Percentiles rank a stretch among this genome's conserved stretches.
These are phyloP conservation scores for Mycena latifolia DNA, from an alignment of 768 basidiomycete species.

Conservation along the genomic window DNA sequence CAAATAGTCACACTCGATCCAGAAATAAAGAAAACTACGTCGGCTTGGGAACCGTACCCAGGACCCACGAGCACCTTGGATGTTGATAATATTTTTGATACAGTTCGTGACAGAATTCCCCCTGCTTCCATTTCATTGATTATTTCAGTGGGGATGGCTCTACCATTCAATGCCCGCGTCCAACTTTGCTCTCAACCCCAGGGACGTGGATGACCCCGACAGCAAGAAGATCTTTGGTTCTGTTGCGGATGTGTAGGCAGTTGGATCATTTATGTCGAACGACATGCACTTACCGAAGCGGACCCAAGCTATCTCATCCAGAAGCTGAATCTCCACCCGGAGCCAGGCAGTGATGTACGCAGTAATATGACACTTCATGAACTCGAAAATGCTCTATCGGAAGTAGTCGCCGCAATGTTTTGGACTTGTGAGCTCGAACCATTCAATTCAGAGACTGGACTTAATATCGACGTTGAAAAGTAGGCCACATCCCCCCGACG, in stretches of 20 bases:
- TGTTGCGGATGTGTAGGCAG: not conserved
- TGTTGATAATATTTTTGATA: not conserved
- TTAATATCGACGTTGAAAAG: not conserved
- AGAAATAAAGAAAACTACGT: not conserved
- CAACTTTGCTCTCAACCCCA: too few species aligned
- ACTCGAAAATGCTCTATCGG: slow-evolving; percentile 12
- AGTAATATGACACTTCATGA: not conserved
- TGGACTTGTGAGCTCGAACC: slow-evolving; percentile 11
- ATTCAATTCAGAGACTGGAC: not conserved
- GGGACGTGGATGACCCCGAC: not conserved
- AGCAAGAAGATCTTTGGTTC: not conserved
- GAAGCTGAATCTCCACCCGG: not conserved
- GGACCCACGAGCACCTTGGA: not conserved
- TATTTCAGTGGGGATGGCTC: too few species aligned
- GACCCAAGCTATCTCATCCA: slow-evolving; percentile 3
- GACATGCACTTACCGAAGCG: not conserved
- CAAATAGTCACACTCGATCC: not conserved
- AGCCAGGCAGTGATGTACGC: not conserved
- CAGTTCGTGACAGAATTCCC: not conserved
- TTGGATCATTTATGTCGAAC: not conserved
- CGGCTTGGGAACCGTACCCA: slow-evolving; percentile 4
- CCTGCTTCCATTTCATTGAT: too few species aligned
- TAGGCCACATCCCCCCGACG: slow-evolving; percentile 1
- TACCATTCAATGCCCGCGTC: too few species aligned
- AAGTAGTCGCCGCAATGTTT: slow-evolving; percentile 5